Evolutionary conservation across 176 grass and related monocot genomes (phyloP), one percentile per base, ranked within the genome.

Genomic region (Secale cereale): DNA sequence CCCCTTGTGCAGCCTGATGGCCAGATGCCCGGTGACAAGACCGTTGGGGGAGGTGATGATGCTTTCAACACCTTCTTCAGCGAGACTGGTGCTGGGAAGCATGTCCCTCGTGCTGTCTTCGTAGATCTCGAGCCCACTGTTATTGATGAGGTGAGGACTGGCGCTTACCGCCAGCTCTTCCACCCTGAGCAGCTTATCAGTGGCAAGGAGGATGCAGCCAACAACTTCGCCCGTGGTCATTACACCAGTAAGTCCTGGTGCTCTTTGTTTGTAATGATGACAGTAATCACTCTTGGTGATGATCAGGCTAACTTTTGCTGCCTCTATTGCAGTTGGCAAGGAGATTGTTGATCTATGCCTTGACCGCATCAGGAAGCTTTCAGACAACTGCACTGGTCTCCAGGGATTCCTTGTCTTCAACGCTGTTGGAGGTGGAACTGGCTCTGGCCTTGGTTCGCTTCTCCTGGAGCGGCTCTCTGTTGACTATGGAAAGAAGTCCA

Each of bases 41-140:
- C 89, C 4, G 0, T 83, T 30, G 85, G 89, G 0, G 89, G 89
- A 78, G 89, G 89, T 81, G 89, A 91, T 87, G 89, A 91, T 85
- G 89, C 89, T 16, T 91, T 91, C 85, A 91, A 87, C 85, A 91
- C 89, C 70, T 91, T 91, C 85, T 91, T 91, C 77, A 91, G 89
- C 41, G 89, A 91, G 77, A 91, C 89, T 65, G 89, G 85, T 7
- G 89, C 89, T 64, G 89, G 89, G 41, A 91, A 91, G 81, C 89
- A 91, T 2, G 89, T 91, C 2, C 89, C 89, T 15, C 89, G 89
- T 85, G 89, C 89, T 27, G 85, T 91, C 9, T 91, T 91, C 65
- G 89, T 91, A 39, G 89, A 91, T 61, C 85, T 91, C 65, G 89
- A 91, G 35, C 89, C 85, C 20, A 91, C 89, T 81, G 89, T 91